phyloP scores from a whole-genome alignment of 331 rosid species.

The Rhamnella rubrinervis region DNA sequence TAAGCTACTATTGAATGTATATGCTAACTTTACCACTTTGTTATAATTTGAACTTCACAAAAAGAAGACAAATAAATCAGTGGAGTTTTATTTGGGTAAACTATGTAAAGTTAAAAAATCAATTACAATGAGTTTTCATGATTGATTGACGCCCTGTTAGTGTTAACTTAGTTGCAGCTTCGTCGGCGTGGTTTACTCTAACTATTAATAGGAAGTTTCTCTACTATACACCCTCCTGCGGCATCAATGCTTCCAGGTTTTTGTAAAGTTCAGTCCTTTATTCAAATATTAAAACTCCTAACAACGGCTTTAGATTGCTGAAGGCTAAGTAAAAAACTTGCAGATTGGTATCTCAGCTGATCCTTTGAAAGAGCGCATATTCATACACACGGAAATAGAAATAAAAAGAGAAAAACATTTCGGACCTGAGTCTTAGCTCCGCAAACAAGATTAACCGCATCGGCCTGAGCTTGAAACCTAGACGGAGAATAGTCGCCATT shows the following conservation, averaged over 20 bases:
- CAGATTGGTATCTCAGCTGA: constrained; percentile 54
- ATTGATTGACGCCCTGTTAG: too few relatives aligned
- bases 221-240: not conserved
- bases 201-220: not conserved
- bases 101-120: too few relatives aligned
- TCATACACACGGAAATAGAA: not conserved
- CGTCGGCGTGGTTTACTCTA: too few relatives aligned
- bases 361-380: constrained; percentile 11
- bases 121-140: too few relatives aligned
- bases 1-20: too few relatives aligned
- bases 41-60: too few relatives aligned
- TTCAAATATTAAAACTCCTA: constrained; percentile 50
- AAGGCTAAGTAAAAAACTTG: constrained; percentile 93
- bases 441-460: constrained; percentile 86
- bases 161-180: too few relatives aligned
- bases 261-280: not conserved
- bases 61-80: too few relatives aligned
- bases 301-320: constrained; percentile 80
- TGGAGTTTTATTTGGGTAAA: too few relatives aligned
- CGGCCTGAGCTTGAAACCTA: constrained; percentile 92
- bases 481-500: constrained; percentile 87
- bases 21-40: too few relatives aligned
- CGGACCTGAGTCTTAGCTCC: constrained; percentile 96
- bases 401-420: not conserved
- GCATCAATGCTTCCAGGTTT: not conserved